A percentile compares a stretch with the other conserved stretches of the same genome.
phyloP scores from a whole-genome alignment of 2,329 filamentous ascomycete species.

The Aspergillus aculeatinus region DNA sequence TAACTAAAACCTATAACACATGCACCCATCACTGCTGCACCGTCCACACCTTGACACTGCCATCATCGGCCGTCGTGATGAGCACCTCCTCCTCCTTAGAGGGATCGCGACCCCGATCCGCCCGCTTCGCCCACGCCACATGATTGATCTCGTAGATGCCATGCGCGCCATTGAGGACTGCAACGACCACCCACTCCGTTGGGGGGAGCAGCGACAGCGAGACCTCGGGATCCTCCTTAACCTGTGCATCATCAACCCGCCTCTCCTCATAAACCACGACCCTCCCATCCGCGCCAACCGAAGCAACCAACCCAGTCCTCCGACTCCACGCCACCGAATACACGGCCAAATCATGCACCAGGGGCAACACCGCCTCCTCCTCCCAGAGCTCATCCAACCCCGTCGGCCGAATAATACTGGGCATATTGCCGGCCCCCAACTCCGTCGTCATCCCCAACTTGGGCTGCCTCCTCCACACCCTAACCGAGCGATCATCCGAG shows the following conservation, averaged over 20 bases:
- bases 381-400: conserved; percentile 79
- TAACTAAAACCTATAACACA: neutral
- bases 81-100: conserved; percentile 72
- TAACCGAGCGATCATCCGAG: conserved; percentile 77
- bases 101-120: conserved; percentile 61
- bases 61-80: conserved; percentile 89
- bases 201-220: conserved; percentile 14
- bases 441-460: conserved; percentile 30
- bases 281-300: conserved; percentile 80
- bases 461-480: conserved; percentile 71
- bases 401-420: conserved; percentile 80
- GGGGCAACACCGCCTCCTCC: conserved; percentile 72
- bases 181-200: conserved; percentile 70
- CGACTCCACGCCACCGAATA: conserved; percentile 86
- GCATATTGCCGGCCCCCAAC: conserved; percentile 52
- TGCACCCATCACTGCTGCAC: conserved; percentile 34
- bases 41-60: conserved; percentile 80
- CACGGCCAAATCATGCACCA: conserved; percentile 73
- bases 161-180: conserved; percentile 71
- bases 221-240: conserved; percentile 26
- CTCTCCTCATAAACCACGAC: conserved; percentile 76
- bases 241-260: conserved; percentile 30
- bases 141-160: conserved; percentile 95
- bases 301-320: conserved; percentile 74
- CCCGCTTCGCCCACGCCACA: conserved; percentile 78